Percentiles rank a stretch among this genome's conserved stretches.
Conservation (phyloP, 345 rosid species). For the Angophora floribunda region DNA sequence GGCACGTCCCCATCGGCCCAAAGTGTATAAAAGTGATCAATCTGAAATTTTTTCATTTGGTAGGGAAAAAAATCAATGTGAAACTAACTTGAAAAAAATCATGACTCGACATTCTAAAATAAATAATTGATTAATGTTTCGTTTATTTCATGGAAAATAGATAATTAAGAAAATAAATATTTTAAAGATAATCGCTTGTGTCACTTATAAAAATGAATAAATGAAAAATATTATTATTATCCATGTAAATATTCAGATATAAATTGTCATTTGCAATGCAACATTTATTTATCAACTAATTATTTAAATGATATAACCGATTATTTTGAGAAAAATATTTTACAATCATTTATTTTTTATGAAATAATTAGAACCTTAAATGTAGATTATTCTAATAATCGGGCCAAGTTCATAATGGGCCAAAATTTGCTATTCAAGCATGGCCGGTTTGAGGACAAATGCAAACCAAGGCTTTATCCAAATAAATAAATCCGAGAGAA, state of each 20-base stretch:
- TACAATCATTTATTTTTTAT: not conserved
- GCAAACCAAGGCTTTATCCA: not conserved
- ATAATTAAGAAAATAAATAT: accelerated
- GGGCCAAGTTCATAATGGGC: not conserved
- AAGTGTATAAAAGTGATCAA: not conserved
- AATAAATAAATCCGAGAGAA: not conserved
- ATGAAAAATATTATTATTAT: not conserved
- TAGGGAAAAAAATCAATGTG: accelerated
- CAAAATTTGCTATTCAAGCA: not conserved
- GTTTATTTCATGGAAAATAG: accelerated
- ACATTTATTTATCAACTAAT: too few species aligned
- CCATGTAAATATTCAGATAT: not conserved
- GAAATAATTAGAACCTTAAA: not conserved
- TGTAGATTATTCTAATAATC: not conserved
- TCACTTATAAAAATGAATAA: accelerated
- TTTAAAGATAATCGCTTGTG: accelerated
- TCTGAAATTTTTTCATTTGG: not conserved
- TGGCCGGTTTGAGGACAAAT: not conserved
- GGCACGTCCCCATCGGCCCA: not conserved
- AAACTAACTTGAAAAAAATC: not conserved
- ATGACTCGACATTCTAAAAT: accelerated
- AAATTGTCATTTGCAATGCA: too few species aligned
- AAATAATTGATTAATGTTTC: not conserved
- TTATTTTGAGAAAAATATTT: not conserved
- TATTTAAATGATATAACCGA: not conserved